These are phyloP conservation scores for Canariomyces notabilis DNA, from an alignment of 2,329 filamentous ascomycete species.

Conservation along the genomic window DNA sequence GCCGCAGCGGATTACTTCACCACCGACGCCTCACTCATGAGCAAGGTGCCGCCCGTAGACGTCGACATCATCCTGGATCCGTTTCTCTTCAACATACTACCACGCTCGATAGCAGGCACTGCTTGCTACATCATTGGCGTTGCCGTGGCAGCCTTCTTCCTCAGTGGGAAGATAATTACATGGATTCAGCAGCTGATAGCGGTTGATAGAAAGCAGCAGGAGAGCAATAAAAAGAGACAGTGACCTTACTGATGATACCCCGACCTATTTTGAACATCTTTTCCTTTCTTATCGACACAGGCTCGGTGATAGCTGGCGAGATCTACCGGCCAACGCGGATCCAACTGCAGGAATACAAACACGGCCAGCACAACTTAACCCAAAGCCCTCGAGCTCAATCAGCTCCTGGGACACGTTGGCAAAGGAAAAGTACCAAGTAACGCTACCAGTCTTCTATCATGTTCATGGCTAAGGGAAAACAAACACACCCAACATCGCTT, in stretches of 20 bases:
- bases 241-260: neutral
- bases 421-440: neutral
- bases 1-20: slow-evolving; percentile 84
- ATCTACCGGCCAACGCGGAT: too few relatives aligned
- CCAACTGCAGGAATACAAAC: too few relatives aligned
- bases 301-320: too few relatives aligned
- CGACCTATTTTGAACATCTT: too few relatives aligned
- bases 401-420: too few relatives aligned
- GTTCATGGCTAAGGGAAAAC: neutral
- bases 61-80: slow-evolving; percentile 85
- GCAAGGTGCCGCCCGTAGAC: slow-evolving; percentile 63
- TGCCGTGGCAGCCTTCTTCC: slow-evolving; percentile 42
- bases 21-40: slow-evolving; percentile 69
- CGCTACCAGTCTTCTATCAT: neutral
- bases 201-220: neutral
- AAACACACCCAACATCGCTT: neutral
- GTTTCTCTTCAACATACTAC: slow-evolving; percentile 73
- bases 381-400: too few relatives aligned
- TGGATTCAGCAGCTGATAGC: slow-evolving; percentile 13
- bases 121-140: slow-evolving; percentile 62
- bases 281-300: too few relatives aligned
- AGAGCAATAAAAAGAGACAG: slow-evolving; percentile 19
- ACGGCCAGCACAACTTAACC: too few relatives aligned
- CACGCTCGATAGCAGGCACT: slow-evolving; percentile 69
- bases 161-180: slow-evolving; percentile 35